Evolutionary conservation across 129 eudicot genomes (phyloP).

Genomic region (Ambrosia trifida): DNA sequence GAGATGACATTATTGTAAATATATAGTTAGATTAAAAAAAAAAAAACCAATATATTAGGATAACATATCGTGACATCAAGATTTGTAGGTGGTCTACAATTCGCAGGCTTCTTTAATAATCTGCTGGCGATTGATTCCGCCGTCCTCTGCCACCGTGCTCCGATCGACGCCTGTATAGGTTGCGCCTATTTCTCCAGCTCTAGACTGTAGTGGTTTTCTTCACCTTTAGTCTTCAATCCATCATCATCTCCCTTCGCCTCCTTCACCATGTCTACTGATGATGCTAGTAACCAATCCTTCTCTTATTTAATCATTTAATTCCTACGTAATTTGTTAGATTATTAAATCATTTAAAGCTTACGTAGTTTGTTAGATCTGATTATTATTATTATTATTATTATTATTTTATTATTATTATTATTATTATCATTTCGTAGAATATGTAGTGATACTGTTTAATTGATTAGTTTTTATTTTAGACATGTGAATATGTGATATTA

Average conservation of each 20-base stretch:
- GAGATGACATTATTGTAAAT: too few relatives aligned
- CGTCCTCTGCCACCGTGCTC: conserved; percentile 49
- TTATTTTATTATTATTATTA: too few relatives aligned
- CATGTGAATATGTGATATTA: not conserved
- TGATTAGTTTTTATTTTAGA: not conserved
- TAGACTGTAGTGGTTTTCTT: conserved; percentile 41
- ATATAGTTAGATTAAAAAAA: too few relatives aligned
- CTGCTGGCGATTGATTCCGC: conserved; percentile 56
- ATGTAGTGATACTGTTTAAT: not conserved
- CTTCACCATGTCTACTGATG: conserved; percentile 50
- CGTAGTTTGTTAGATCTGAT: not conserved
- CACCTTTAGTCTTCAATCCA: conserved; percentile 24
- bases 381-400: not conserved
- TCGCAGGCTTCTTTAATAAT: conserved; percentile 44
- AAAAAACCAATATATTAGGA: too few relatives aligned
- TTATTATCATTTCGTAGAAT: too few relatives aligned
- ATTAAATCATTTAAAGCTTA: too few relatives aligned
- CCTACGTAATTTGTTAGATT: not conserved
- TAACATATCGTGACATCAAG: too few relatives aligned
- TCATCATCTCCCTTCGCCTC: conserved; percentile 72
- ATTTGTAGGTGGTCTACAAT: conserved; percentile 28
- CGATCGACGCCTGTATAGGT: conserved; percentile 56
- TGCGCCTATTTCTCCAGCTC: conserved; percentile 54
- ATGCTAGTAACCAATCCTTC: conserved; percentile 40
- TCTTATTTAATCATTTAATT: not conserved